phyloP scores from a whole-genome alignment of 1,139 yeast genomes.

The Diutina mesorugosa region DNA sequence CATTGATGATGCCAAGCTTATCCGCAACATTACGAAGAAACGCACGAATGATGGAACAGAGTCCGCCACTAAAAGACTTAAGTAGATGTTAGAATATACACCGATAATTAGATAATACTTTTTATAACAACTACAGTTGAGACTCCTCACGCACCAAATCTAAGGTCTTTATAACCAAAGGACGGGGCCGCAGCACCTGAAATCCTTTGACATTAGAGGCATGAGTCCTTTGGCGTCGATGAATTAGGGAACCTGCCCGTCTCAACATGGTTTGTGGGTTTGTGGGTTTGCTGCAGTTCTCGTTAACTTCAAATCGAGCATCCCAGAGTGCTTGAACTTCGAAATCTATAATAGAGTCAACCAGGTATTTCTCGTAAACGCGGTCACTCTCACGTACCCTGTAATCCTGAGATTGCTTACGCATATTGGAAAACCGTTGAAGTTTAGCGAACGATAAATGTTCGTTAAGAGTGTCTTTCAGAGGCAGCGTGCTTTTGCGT shows the following conservation, averaged over 20 bases:
- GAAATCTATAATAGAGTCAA: slow-evolving; percentile 29
- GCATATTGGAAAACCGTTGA: slow-evolving; percentile 7
- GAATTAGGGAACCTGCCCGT: background rate
- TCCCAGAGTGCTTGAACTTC: slow-evolving; percentile 41
- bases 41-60: background rate
- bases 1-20: slow-evolving; percentile 45
- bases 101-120: background rate
- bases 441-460: slow-evolving; percentile 4
- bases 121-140: background rate
- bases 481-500: background rate
- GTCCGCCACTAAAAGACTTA: slow-evolving; percentile 3
- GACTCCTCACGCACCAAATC: slow-evolving; percentile 6
- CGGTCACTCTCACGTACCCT: slow-evolving; percentile 37
- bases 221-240: background rate
- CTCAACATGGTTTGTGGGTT: background rate
- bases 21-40: slow-evolving; percentile 44
- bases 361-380: slow-evolving; percentile 26
- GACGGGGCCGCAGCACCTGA: slow-evolving; percentile 32
- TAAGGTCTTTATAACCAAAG: slow-evolving; percentile 16
- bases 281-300: background rate
- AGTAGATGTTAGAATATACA: slow-evolving; percentile 3
- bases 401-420: slow-evolving; percentile 19
- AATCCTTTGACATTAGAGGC: slow-evolving; percentile 13
- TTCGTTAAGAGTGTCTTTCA: background rate
- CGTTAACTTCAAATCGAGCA: slow-evolving; percentile 8